phyloP scores from a whole-genome alignment of 768 basidiomycete species.

The Amanita phalloides region DNA sequence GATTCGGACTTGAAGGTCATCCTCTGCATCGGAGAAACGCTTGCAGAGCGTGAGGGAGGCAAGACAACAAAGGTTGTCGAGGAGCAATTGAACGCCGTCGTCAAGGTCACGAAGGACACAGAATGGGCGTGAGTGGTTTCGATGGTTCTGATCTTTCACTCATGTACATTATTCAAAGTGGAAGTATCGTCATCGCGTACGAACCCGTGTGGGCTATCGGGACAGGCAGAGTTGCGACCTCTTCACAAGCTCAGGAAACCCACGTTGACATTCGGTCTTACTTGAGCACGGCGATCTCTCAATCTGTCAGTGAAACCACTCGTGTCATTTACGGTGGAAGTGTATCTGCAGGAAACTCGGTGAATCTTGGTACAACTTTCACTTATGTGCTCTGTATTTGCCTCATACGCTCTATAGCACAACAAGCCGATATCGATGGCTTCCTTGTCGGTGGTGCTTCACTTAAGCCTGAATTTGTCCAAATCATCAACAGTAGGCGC shows the following conservation, averaged over 20 bases:
- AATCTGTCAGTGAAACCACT: conserved; percentile 56
- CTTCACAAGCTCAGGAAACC: conserved; percentile 87
- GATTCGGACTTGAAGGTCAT: conserved; percentile 74
- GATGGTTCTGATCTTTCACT: not conserved
- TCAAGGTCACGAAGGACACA: conserved; percentile 43
- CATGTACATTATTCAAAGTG: conserved; percentile 24
- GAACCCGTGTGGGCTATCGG: conserved; percentile 99
- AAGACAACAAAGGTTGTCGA: conserved; percentile 75
- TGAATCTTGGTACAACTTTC: conserved; percentile 63
- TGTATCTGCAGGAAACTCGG: conserved; percentile 81
- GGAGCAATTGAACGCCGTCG: conserved; percentile 69
- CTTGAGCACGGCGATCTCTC: conserved; percentile 53
- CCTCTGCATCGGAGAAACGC: conserved; percentile 93
- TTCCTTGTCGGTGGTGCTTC: conserved; percentile 98
- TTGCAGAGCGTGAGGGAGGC: conserved; percentile 72
- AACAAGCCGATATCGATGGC: conserved; percentile 81
- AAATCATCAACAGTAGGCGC: conserved; percentile 65
- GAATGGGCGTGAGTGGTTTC: conserved; percentile 67
- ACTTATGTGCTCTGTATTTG: not conserved
- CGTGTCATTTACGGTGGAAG: conserved; percentile 96
- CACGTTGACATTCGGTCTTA: conserved; percentile 77
- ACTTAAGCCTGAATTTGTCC: conserved; percentile 91
- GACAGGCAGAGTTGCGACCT: conserved; percentile 90
- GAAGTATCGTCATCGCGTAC: conserved; percentile 86
- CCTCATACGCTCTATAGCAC: conserved; percentile 32